Base-by-base conservation (phyloP, 371 early-diverging fungal genomes). In the Mucor racemosus region DNA sequence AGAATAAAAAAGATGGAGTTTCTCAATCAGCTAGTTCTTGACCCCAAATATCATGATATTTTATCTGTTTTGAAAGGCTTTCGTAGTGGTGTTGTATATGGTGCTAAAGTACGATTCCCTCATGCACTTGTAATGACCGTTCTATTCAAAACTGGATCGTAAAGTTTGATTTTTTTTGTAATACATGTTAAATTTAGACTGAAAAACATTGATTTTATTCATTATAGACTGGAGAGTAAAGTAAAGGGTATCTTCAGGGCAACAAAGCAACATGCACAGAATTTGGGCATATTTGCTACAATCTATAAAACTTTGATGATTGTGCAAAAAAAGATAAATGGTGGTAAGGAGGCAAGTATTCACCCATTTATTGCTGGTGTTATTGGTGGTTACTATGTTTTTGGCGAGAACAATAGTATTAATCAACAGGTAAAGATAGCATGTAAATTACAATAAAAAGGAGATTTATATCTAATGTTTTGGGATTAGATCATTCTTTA, bases 121-220 rank as follows among this genome's bases (percentile, higher is more conserved):
- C 98, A 98, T 78, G 99, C 99, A 11, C 80, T 98, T 0, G 97
- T 98, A 64, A 98, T 98, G 99, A 95, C 98, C 26, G 82, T 97
- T 68, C 83, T 98, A 65, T 98, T 98, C 83, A 89, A 97, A 38
- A 77, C 84, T 34, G 95, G 94, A 65, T 91, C 89, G 95, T 97
- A 89, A 76, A 86, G 73, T 21, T 14, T 38, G 44, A 26, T 26
- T 26, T 26, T 26, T 26, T 26, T 26, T 38, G 36, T 19, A 11
- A n/a, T 13, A 17, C 11, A 13, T 7, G 57, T 13, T 26, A 50
- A 42, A 31, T 26, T 21, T 53, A 21, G 21, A 19, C 3, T 54
- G 7, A 34, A 54, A 50, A 39, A 7, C 19, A 11, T n/a, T 34
- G 8, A 48, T 50, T 17, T 35, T 40, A n/a, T 58, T 13, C 2